These are phyloP conservation scores for Paracamarosporium sp. DNA, from an alignment of 2,329 filamentous ascomycete genomes.

Conservation along the genomic window DNA sequence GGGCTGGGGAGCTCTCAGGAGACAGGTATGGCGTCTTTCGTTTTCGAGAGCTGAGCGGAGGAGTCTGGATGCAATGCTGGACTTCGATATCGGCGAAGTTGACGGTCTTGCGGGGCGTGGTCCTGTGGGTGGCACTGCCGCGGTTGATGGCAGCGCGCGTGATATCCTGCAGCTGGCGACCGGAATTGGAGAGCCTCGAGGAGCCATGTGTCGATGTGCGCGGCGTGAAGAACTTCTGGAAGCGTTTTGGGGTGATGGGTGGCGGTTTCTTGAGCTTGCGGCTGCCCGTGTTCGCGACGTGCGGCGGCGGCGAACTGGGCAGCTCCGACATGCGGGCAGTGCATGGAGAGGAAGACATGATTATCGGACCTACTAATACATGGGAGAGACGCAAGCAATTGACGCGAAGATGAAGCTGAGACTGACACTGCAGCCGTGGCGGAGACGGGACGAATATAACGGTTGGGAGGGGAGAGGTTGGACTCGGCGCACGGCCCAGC, in stretches of 20 bases:
- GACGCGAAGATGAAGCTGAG: neutral
- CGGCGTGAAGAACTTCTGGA: conserved; percentile 60
- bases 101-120: conserved; percentile 47
- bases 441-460: conserved; percentile 14
- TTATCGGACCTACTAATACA: conserved; percentile 20
- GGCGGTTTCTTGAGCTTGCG: conserved; percentile 55
- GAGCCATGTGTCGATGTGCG: conserved; percentile 44
- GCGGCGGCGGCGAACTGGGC: conserved; percentile 48
- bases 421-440: neutral
- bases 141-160: conserved; percentile 55
- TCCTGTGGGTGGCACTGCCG: conserved; percentile 29
- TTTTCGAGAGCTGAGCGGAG: conserved; percentile 41
- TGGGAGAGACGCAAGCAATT: conserved; percentile 8
- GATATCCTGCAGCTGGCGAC: conserved; percentile 57
- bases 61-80: conserved; percentile 38
- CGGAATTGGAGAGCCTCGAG: conserved; percentile 46
- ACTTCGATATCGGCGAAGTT: conserved; percentile 43
- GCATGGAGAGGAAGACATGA: conserved; percentile 32
- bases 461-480: conserved; percentile 24
- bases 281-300: conserved; percentile 33
- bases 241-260: conserved; percentile 59
- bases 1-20: conserved; percentile 48
- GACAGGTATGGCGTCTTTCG: conserved; percentile 48
- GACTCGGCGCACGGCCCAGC: conserved; percentile 19
- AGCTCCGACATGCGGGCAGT: conserved; percentile 36